Evolutionary conservation across 768 basidiomycete species (phyloP), one percentile per base, ranked within the genome.

Genomic region (Pisolithus albus): DNA sequence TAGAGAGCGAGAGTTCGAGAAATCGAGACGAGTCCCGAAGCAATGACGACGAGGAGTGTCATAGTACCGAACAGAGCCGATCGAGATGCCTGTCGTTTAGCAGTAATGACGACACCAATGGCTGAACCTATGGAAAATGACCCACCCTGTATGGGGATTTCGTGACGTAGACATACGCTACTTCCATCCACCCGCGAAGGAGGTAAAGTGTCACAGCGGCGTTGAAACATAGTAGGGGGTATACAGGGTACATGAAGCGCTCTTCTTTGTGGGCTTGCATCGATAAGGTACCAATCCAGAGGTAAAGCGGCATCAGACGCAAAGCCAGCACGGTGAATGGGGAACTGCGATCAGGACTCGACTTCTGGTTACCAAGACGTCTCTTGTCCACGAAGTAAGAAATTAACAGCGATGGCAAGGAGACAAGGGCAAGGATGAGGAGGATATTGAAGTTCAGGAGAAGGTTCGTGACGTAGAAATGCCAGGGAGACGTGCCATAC

Each of bases 241-340:
- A 98, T 2, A 81, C 86, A 1, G 96, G 95, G 68, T 85, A 98
- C 83, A 97, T 88, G 72, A 99, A 99, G n/a, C 96, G 78, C 64
- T 99, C 96, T 69, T 99, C 96, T 70, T 99, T 99, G 70, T 99
- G 96, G 1, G 86, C 72, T 70, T 98, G 95, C 3, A 75, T 58
- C 4, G 82, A 83, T 57, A 99, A 71, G 55, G 96, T 85, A 1
- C 69, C 78, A 43, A 85, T 60, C 95, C 96, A 98, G n/a, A 97
- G 57, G 69, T 98, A 97, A 54, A 95, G 74, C 0, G 92, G 92
- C n/a, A 78, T 67, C n/a, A 98, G 74, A 36, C 93, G 79, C 50
- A 95, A 66, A 4, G 77, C 78, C 43, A 98, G 71, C 42, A 91
- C 66, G 1, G 79, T 85, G 61, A 86, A 92, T 0, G 92, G 92